Conservation (phyloP, 352 stramenopile genomes). For the Phytophthora capsici region DNA sequence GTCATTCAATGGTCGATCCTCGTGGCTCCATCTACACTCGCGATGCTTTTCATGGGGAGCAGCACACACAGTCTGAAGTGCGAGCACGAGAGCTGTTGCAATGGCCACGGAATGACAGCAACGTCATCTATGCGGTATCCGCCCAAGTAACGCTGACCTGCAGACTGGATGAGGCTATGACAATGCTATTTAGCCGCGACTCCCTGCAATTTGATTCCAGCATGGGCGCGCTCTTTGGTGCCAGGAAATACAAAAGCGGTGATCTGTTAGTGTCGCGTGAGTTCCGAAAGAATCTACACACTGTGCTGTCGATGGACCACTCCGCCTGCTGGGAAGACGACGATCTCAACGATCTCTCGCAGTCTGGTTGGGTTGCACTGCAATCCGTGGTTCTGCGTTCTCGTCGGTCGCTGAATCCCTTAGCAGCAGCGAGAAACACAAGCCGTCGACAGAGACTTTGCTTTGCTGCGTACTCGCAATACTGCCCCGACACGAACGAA, state of each 20-base stretch:
- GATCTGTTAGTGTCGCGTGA: slow-evolving; percentile 53
- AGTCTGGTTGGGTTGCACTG: slow-evolving; percentile 48
- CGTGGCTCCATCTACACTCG: slow-evolving; percentile 25
- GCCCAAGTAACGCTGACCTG: slow-evolving; percentile 65
- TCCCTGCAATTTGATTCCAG: slow-evolving; percentile 54
- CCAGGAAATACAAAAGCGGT: slow-evolving; percentile 59
- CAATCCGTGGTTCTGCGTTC: slow-evolving; percentile 57
- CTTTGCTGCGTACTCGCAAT: slow-evolving; percentile 65
- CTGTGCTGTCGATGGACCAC: slow-evolving; percentile 22
- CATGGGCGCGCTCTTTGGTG: slow-evolving; percentile 63
- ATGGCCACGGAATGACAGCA: slow-evolving; percentile 50
- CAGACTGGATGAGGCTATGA: slow-evolving; percentile 58
- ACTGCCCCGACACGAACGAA: slow-evolving; percentile 42
- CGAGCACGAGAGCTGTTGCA: slow-evolving; percentile 30
- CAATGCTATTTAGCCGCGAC: slow-evolving; percentile 72
- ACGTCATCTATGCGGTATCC: slow-evolving; percentile 62
- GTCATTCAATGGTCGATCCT: slow-evolving; percentile 41
- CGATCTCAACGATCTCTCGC: slow-evolving; percentile 36
- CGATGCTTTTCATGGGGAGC: slow-evolving; percentile 19
- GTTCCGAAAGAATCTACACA: slow-evolving; percentile 38
- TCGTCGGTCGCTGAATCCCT: slow-evolving; percentile 41
- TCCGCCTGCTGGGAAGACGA: slow-evolving; percentile 34
- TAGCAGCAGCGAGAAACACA: slow-evolving; percentile 39
- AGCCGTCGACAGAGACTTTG: slow-evolving; percentile 60
- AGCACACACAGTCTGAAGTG: slow-evolving; percentile 24